phyloP scores from a whole-genome alignment of 805 yeast species.

The Candida rishiriensis region DNA sequence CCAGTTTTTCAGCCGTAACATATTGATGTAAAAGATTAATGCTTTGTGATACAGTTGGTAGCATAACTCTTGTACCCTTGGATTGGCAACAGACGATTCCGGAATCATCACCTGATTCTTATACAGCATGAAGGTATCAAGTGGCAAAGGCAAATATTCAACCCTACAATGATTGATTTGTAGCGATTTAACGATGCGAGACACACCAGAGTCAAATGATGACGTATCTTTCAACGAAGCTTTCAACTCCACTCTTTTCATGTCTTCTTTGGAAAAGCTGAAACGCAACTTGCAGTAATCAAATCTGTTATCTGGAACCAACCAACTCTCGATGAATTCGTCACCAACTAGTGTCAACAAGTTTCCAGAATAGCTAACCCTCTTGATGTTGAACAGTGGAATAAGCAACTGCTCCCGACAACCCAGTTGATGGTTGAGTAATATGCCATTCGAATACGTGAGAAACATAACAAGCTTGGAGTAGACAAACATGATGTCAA shows the following conservation, averaged over 20 bases:
- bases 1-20: constrained; percentile 1
- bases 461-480: not conserved
- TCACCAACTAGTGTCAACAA: constrained; percentile 1
- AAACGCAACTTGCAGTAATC: constrained; percentile 1
- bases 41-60: not conserved
- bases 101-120: not conserved
- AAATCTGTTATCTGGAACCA: constrained; percentile 2
- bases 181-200: not conserved
- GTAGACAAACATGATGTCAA: constrained; percentile 1
- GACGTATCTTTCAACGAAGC: not conserved
- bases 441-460: not conserved
- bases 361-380: not conserved
- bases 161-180: not conserved
- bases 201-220: not conserved
- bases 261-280: not conserved
- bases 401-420: constrained; percentile 1
- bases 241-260: not conserved
- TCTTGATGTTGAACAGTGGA: not conserved
- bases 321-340: constrained; percentile 1
- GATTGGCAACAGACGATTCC: not conserved
- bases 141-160: not conserved
- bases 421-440: not conserved
- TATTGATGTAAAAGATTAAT: not conserved
- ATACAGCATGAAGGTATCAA: not conserved
- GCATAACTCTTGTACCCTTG: not conserved